A percentile compares a stretch with the other conserved stretches of the same genome.
phyloP scores from a whole-genome alignment of 768 basidiomycete genomes.

The Hygrocybe punicea region DNA sequence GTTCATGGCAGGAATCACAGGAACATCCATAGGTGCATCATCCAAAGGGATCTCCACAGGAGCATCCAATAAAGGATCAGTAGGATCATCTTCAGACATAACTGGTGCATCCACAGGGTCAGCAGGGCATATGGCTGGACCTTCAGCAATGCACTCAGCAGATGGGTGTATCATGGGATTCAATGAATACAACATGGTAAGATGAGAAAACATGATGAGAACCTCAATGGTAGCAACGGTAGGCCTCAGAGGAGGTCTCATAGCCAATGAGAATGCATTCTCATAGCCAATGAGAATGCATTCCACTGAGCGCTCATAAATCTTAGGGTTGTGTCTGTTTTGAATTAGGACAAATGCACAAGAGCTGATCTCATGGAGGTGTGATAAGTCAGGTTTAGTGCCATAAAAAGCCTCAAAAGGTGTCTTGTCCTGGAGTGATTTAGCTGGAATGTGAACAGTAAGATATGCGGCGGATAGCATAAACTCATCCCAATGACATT shows the following conservation, averaged over 20 bases:
- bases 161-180: constrained; percentile 8
- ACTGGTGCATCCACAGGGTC: background rate
- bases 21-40: too few relatives aligned
- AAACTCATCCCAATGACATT: constrained; percentile 33
- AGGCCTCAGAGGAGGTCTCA: constrained; percentile 31
- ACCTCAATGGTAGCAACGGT: constrained; percentile 27
- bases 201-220: constrained; percentile 18
- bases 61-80: background rate
- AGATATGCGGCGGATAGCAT: constrained; percentile 26
- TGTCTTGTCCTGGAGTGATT: constrained; percentile 9
- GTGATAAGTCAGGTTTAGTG: constrained; percentile 24
- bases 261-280: constrained; percentile 19
- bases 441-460: constrained; percentile 7
- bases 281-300: constrained; percentile 19
- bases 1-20: too few relatives aligned
- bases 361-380: constrained; percentile 37
- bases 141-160: too few relatives aligned
- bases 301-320: constrained; percentile 31
- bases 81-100: background rate
- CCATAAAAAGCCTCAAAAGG: constrained; percentile 23
- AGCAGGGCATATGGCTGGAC: background rate
- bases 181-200: constrained; percentile 27
- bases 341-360: background rate
- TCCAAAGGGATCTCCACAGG: background rate
- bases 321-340: constrained; percentile 30